Evolutionary conservation across 768 basidiomycete genomes (phyloP).

Genomic region (Leccinum subgranulosum): DNA sequence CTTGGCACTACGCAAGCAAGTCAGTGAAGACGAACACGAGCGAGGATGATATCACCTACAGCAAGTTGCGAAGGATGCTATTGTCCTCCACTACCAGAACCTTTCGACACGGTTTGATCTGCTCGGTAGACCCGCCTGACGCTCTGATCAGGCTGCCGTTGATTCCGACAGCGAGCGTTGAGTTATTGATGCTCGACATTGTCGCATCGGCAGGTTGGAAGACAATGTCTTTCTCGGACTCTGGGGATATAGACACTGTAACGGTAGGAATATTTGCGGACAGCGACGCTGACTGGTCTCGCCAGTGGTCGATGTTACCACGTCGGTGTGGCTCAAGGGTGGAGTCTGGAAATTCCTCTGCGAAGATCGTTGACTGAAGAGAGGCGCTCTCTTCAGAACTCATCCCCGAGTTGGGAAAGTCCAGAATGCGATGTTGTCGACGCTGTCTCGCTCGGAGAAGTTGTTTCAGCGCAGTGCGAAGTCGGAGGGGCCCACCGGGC

Average conservation of each 20-base stretch:
- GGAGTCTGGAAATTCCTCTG: constrained; percentile 20
- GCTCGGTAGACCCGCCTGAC: constrained; percentile 52
- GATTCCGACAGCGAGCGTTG: constrained; percentile 52
- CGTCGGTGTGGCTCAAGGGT: constrained; percentile 25
- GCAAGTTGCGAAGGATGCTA: constrained; percentile 72
- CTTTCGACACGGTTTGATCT: constrained; percentile 45
- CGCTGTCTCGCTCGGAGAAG: constrained; percentile 32
- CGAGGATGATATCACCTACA: constrained; percentile 48
- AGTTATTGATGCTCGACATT: constrained; percentile 21
- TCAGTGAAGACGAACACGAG: constrained; percentile 9
- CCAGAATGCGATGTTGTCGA: constrained; percentile 24
- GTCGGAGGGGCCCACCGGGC: constrained; percentile 78
- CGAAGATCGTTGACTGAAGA: constrained; percentile 28
- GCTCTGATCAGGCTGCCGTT: constrained; percentile 70
- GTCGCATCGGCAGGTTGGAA: constrained; percentile 12
- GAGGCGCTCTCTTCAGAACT: constrained; percentile 26
- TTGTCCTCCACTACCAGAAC: constrained; percentile 93
- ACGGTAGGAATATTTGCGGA: constrained; percentile 10
- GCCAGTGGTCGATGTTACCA: constrained; percentile 34
- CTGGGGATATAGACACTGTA: constrained; percentile 18
- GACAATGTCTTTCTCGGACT: constrained; percentile 30
- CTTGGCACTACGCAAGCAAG: constrained; percentile 38
- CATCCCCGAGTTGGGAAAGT: constrained; percentile 16
- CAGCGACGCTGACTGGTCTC: constrained; percentile 11
- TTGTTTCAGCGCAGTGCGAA: constrained; percentile 61